Base-by-base conservation (phyloP, 495 filamentous ascomycete species). In the Aspergillus saccharolyticus region DNA sequence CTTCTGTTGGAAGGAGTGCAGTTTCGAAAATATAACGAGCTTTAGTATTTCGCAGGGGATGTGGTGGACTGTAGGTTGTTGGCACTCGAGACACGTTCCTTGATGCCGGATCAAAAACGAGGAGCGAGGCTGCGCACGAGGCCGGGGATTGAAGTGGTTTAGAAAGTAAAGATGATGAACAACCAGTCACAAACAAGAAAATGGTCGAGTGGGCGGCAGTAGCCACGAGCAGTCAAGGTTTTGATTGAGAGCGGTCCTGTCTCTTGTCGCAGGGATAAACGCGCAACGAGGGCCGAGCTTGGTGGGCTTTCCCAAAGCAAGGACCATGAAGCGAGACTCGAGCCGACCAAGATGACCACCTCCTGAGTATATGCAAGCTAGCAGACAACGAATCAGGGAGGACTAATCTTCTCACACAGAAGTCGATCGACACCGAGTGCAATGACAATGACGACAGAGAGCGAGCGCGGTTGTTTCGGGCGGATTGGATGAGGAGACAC, bases 221-320 rank as follows among this genome's bases (percentile, higher is more conserved):
- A 53, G 24, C 44, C n/a, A 22, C 22, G 20, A 21, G 20, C 46
- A 28, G 9, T 28, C 1, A 6, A 28, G 15, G 5, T 9, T 21
- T 25, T 6, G 21, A 18, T 24, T 49, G 47, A 30, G 14, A 24
- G 30, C 28, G 28, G n/a, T n/a, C n/a, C 47, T n/a, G 10, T 50
- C 15, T 28, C 22, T 50, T 28, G 47, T 58, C 56, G 56, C 45
- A 42, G 54, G 33, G 33, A 55, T 30, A 10, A 30, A 39, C 55
- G 51, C 55, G 66, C 33, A 50, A 50, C 15, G 47, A 33, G 47
- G 22, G 28, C 17, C 21, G 21, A n/a, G 22, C 16, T n/a, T 22
- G 24, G 1, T n/a, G n/a, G 58, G 58, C 59, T 68, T 57, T 64
- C 60, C 47, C 5, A 28, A 49, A 67, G 72, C 70, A 75, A 75